Evolutionary conservation across 2,329 filamentous ascomycete genomes (phyloP), one percentile per base, ranked within the genome.

Genomic region (Stylonectria norvegica): DNA sequence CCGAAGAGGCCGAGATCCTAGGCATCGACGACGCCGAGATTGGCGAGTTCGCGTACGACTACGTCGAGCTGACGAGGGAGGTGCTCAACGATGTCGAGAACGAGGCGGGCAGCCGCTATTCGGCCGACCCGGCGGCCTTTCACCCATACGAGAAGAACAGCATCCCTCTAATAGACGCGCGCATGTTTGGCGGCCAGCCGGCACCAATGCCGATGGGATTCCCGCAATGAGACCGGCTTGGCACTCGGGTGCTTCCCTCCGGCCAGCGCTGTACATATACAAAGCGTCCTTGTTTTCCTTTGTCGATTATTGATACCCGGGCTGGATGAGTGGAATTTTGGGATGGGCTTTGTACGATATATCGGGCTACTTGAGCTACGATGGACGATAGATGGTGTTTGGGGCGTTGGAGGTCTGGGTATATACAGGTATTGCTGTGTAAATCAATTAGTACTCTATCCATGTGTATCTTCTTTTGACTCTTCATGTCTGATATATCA

Each of bases 21-120:
- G 89, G 89, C 51, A 89, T 94, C 45, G 89, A 95, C 57, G 89
- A 95, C 56, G 83, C 86, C 17, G 89, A 95, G 66, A 87, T 95
- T 58, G 89, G 89, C 62, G 89, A 95, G 69, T 95, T 93, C 62
- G 89, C 88, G n/a, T 95, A 95, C 63, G 89, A 95, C 65, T 95
- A 94, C 56, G 87, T 95, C 50, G 89, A 94, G 72, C 72, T 93
- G 50, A 84, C 79, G 15, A 74, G 86, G 23, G 71, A 74, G 54
- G 69, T 74, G 27, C 57, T 73, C 34, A 72, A 67, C 45, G 71
- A 72, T 31, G 60, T 69, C 7, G 70, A 73, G 14, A 67, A 62
- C 45, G 71, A 73, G 38, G 62, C 59, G 5, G 64, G 56, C 6
- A 73, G 56, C 40, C 62, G 70, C 23, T 74, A 69, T 48, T 72